Base-by-base conservation (phyloP, 129 eudicot species). In the Artemisia tridentata region DNA sequence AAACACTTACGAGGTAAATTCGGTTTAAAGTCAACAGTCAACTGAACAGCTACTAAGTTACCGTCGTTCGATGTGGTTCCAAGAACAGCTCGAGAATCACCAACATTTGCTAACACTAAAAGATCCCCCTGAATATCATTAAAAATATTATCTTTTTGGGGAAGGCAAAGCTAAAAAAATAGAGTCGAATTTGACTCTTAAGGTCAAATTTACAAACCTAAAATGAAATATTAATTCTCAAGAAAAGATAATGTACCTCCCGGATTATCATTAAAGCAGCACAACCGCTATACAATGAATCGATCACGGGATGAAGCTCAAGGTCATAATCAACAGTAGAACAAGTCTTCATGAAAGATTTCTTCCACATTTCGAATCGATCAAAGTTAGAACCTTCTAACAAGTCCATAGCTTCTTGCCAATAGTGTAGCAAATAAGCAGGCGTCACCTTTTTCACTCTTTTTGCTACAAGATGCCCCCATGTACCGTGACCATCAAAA, bases 401-500 rank as follows among this genome's bases (percentile, higher is more conserved):
- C 45, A 38, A 38, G 67, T 80, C 85, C 41, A 88, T 20, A 31
- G 78, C 80, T 78, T 87, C 87, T 69, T 82, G 96, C 99, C 97
- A 95, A 75, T 79, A 76, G 50, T 86, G 75, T 7, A 95, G 88
- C 91, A 95, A 68, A 62, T 74, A 75, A 43, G 91, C 82, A 11
- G 97, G 97, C 91, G 85, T 84, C 73, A 80, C 75, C 59, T 95
- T 72, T 72, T 88, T 85, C 46, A 95, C 97, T 75, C 82, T 80
- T 80, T 82, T 87, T 11, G 91, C 72, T 45, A 95, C 92, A 67
- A 86, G 80, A 72, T 95, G 96, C 9, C 99, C 99, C 99, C 97
- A 90, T 7, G 97, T 91, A 18, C 99, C 99, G 66, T 95, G 99
- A 68, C 99, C 99, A 63, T 95, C 99, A 73, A 90, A 95, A 48